Evolutionary conservation across 805 yeast genomes (phyloP), one percentile per base, ranked within the genome.

Genomic region (Pichia pseudocactophila): DNA sequence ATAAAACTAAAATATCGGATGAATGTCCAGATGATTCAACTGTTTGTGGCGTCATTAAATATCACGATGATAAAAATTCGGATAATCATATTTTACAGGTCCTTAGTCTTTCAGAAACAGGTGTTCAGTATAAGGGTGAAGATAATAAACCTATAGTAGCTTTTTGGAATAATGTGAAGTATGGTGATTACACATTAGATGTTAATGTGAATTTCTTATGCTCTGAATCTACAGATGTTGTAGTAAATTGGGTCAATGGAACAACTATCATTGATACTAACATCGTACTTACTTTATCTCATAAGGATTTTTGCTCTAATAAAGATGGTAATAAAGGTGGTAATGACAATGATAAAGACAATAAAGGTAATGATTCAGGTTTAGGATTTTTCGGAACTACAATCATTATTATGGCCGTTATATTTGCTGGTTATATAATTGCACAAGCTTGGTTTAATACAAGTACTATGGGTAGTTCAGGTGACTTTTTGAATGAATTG

Each of bases 321-420:
- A 30, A 39, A 8, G 25, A n/a, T 9, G 36, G 34, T 13, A 20
- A 22, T 22, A 50, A 52, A 30, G 60, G 62, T 28, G 60, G 61
- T 32, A 54, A 57, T 10, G 47, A 49, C 12, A 53, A 49, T 31
- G 48, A 54, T 18, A 51, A 59, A 8, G 39, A 34, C 13, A 52
- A 51, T 3, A 55, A 59, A 39, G 58, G 58, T 26, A 51, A 56
- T 25, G 43, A 46, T 17, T 44, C 50, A 4, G 77, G 80, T 45
- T 78, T 90, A 80, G 92, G 95, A 41, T 76, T 89, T 72, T 76
- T 89, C 57, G 75, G 88, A 2, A 85, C 90, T 80, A 55, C 87
- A 9, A 85, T 89, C 56, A 79, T 89, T 51, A 63, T 88, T 46
- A 62, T 80, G 50, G 84, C 85, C 15, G 61, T 90, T 28, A 73